Evolutionary conservation across 371 early-diverging fungal species (phyloP).

Genomic region (Mycotypha africana): DNA sequence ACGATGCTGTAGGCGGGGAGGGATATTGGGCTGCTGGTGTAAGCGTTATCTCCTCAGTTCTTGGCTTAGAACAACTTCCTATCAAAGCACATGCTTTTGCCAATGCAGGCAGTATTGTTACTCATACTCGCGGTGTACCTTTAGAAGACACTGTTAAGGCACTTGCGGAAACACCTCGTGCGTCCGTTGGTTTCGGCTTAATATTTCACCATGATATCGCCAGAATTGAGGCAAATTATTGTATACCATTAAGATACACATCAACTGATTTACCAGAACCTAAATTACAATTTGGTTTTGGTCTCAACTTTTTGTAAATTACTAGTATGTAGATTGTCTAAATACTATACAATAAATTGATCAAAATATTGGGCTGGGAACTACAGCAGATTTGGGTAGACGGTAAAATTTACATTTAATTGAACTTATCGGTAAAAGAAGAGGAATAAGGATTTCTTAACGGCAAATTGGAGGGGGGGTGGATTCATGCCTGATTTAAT

Average conservation of each 20-base stretch:
- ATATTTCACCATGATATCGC: constrained; percentile 76
- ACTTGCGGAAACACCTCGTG: constrained; percentile 50
- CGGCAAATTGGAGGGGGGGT: too few species aligned
- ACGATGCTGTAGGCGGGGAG: constrained; percentile 89
- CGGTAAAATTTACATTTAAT: too few species aligned
- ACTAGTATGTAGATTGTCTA: too few species aligned
- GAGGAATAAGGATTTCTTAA: background rate
- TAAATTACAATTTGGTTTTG: constrained; percentile 85
- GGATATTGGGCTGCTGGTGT: constrained; percentile 73
- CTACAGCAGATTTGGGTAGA: too few species aligned
- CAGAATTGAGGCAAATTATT: constrained; percentile 40
- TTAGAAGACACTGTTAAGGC: constrained; percentile 28
- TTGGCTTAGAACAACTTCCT: constrained; percentile 54
- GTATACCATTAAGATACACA: constrained; percentile 38
- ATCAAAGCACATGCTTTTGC: constrained; percentile 82
- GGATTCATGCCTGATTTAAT: too few species aligned
- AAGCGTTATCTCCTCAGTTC: constrained; percentile 77
- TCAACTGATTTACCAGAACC: constrained; percentile 63
- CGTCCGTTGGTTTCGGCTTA: constrained; percentile 73
- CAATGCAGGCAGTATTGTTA: constrained; percentile 77
- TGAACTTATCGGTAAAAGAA: background rate
- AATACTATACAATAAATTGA: too few species aligned
- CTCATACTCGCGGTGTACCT: constrained; percentile 2
- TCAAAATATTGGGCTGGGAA: too few species aligned
- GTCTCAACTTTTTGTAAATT: constrained; percentile 72